These are phyloP conservation scores for Globisporangium abappressorium DNA, from an alignment of 352 stramenopile species.

Conservation along the genomic window DNA sequence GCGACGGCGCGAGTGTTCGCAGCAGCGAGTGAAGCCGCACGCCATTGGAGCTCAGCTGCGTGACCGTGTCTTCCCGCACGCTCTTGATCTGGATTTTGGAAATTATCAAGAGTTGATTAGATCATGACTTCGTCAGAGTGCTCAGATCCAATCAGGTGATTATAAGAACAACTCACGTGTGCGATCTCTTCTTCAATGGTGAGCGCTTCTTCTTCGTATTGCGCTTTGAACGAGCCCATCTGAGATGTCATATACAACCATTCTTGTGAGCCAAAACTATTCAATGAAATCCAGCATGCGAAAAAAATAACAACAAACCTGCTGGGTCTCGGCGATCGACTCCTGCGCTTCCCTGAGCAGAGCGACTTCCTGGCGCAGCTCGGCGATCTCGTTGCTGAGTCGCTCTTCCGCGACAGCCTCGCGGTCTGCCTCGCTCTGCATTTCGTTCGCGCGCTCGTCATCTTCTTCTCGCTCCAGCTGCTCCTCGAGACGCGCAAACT, in stretches of 20 bases:
- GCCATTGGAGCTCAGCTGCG: constrained; percentile 54
- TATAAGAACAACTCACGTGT: constrained; percentile 30
- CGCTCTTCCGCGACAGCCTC: constrained; percentile 34
- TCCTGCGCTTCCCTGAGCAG: constrained; percentile 52
- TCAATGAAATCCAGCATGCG: neutral
- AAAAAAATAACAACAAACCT: constrained; percentile 25
- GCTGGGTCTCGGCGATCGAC: constrained; percentile 40
- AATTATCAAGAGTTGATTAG: neutral
- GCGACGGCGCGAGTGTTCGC: constrained; percentile 51
- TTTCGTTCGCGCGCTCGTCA: constrained; percentile 17
- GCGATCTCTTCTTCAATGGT: constrained; percentile 57
- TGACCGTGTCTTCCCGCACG: constrained; percentile 42
- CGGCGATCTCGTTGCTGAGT: constrained; percentile 41
- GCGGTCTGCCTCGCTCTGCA: constrained; percentile 33
- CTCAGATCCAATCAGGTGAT: neutral
- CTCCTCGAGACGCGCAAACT: constrained; percentile 38
- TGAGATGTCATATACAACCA: constrained; percentile 15
- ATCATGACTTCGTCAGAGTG: neutral
- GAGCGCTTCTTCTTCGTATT: constrained; percentile 62
- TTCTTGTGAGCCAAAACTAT: neutral
- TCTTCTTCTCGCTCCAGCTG: constrained; percentile 33
- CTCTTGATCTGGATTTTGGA: constrained; percentile 34
- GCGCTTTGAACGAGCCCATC: constrained; percentile 55
- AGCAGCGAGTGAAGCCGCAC: constrained; percentile 63
- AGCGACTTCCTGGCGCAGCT: constrained; percentile 57